A percentile compares a stretch with the other conserved stretches of the same genome.
Evolutionary conservation across 306 rosid genomes (phyloP).

Genomic region (Hippophae gyantsensis): DNA sequence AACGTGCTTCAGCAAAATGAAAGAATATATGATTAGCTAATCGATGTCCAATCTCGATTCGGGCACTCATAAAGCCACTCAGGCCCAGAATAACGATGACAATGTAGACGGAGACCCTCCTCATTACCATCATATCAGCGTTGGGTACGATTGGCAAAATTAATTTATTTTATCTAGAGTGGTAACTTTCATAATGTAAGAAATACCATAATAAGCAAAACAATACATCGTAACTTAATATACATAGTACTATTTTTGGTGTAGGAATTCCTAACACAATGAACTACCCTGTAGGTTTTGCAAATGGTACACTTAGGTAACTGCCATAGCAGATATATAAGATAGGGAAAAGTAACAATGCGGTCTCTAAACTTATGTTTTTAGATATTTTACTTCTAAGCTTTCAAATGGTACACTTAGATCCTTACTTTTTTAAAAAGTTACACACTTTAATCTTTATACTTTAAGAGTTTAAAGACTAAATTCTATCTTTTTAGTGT

Average conservation of each 20-base stretch:
- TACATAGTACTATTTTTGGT: too few relatives aligned
- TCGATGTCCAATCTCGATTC: conserved; percentile 68
- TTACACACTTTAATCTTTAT: too few relatives aligned
- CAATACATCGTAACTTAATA: not conserved
- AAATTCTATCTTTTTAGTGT: too few relatives aligned
- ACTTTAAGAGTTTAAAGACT: too few relatives aligned
- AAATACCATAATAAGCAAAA: not conserved
- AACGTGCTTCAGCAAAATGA: not conserved
- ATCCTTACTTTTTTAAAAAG: too few relatives aligned
- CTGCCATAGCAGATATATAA: not conserved
- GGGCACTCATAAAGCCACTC: conserved; percentile 85
- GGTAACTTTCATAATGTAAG: not conserved
- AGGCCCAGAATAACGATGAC: conserved; percentile 63
- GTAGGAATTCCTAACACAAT: too few relatives aligned
- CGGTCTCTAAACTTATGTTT: too few relatives aligned
- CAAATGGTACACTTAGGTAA: too few relatives aligned
- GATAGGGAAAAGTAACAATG: too few relatives aligned
- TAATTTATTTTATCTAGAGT: not conserved
- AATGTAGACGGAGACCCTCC: conserved; percentile 77
- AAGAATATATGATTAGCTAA: conserved; percentile 16
- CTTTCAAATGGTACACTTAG: too few relatives aligned
- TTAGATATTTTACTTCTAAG: too few relatives aligned
- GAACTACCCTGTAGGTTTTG: not conserved
- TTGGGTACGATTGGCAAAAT: not conserved
- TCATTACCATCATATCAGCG: conserved; percentile 58